Evolutionary conservation across 164 flowering plant genomes (phyloP).

Genomic region (Liquidambar formosana): DNA sequence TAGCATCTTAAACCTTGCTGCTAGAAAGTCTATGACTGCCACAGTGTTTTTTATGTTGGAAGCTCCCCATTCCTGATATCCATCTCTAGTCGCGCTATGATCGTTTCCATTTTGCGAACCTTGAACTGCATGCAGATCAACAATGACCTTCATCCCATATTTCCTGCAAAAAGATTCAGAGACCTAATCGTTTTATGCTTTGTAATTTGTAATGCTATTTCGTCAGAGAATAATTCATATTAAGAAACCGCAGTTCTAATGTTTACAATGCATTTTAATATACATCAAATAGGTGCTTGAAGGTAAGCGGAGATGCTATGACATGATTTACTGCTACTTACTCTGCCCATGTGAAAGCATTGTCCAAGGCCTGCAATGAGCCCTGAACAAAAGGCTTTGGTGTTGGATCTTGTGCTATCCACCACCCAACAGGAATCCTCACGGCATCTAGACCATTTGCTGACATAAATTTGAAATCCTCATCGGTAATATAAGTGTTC

Average conservation of each 20-base stretch:
- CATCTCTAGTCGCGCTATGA: conserved; percentile 29
- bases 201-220: too few species aligned
- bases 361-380: conserved; percentile 47
- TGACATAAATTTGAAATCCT: conserved; percentile 52
- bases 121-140: conserved; percentile 26
- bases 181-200: too few species aligned
- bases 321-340: too few species aligned
- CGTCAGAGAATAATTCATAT: too few species aligned
- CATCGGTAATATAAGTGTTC: conserved; percentile 44
- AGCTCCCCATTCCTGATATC: conserved; percentile 26
- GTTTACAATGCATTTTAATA: too few species aligned
- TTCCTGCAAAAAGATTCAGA: too few species aligned
- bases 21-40: conserved; percentile 24
- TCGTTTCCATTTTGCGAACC: conserved; percentile 27
- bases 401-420: conserved; percentile 54
- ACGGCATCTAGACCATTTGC: conserved; percentile 48
- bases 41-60: conserved; percentile 17
- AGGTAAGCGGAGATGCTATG: too few species aligned
- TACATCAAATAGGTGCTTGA: too few species aligned
- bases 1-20: conserved; percentile 10
- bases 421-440: conserved; percentile 69
- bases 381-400: conserved; percentile 61
- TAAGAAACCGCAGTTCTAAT: too few species aligned
- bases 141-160: conserved; percentile 27
- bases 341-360: conserved; percentile 61